phyloP scores from a whole-genome alignment of 2,329 filamentous ascomycete species.

The Penicillium sp. region DNA sequence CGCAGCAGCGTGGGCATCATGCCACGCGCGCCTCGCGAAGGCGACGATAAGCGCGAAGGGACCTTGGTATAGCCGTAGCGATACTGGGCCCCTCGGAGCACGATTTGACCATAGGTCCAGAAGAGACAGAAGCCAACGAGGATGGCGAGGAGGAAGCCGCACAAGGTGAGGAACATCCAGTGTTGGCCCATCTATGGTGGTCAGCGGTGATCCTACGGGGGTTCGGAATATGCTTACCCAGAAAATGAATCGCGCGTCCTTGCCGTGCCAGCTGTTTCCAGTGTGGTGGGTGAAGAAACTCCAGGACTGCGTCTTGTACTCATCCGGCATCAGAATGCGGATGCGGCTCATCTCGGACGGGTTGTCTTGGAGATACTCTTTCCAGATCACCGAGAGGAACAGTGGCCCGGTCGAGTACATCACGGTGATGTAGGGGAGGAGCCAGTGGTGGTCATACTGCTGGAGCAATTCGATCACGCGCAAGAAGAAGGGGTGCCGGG shows the following conservation, averaged over 20 bases:
- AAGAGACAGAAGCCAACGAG: constrained; percentile 49
- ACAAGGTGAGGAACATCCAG: constrained; percentile 55
- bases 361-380: constrained; percentile 61
- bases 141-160: constrained; percentile 51
- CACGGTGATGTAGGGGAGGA: constrained; percentile 70
- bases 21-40: constrained; percentile 33
- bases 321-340: constrained; percentile 65
- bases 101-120: constrained; percentile 51
- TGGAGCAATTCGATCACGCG: constrained; percentile 66
- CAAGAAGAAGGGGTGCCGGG: constrained; percentile 71
- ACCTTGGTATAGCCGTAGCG: constrained; percentile 40
- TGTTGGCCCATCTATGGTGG: constrained; percentile 52
- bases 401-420: constrained; percentile 76
- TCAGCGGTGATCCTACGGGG: not conserved
- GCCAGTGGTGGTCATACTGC: constrained; percentile 66
- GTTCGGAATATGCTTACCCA: constrained; percentile 57
- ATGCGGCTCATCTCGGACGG: constrained; percentile 52
- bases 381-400: constrained; percentile 72
- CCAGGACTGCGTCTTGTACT: constrained; percentile 67
- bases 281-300: constrained; percentile 68
- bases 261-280: constrained; percentile 64
- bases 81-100: constrained; percentile 42
- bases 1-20: constrained; percentile 38
- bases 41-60: constrained; percentile 30
- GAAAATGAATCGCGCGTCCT: constrained; percentile 63